phyloP scores from a whole-genome alignment of 192 early-diverging fungal species.

The Coemansia sp. region DNA sequence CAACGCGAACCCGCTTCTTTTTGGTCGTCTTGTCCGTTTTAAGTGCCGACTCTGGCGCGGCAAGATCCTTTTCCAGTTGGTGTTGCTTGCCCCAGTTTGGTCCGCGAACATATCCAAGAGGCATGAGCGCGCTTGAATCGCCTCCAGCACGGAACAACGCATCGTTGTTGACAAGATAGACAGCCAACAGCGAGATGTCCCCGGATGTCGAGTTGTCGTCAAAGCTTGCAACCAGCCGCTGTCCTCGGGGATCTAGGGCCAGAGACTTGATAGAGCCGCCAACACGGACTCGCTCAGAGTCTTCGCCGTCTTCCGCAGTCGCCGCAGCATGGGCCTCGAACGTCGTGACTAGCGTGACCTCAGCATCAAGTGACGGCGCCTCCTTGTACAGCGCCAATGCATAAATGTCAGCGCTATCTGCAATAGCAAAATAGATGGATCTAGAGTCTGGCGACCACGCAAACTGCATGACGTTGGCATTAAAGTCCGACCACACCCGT shows the following conservation, averaged over 20 bases:
- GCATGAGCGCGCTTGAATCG: conserved; percentile 36
- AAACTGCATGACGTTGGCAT: conserved; percentile 19
- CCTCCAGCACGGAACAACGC: conserved; percentile 46
- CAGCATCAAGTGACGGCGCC: conserved; percentile 41
- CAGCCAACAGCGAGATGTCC: conserved; percentile 49
- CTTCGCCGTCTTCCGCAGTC: conserved; percentile 1
- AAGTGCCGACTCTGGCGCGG: neutral
- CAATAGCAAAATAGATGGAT: conserved; percentile 39
- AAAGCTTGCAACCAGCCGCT: conserved; percentile 50
- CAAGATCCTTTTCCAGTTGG: neutral
- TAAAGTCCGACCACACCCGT: conserved; percentile 47
- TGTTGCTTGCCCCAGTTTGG: conserved; percentile 45
- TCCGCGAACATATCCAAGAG: conserved; percentile 51
- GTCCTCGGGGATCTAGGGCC: conserved; percentile 43
- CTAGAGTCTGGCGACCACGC: conserved; percentile 51
- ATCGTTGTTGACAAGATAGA: conserved; percentile 39
- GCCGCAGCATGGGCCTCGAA: conserved; percentile 36
- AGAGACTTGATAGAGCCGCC: conserved; percentile 45
- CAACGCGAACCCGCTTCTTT: conserved; percentile 44
- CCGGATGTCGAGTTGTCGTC: conserved; percentile 33
- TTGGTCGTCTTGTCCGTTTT: conserved; percentile 3
- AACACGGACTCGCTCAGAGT: conserved; percentile 32
- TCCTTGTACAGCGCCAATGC: conserved; percentile 35
- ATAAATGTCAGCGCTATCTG: conserved; percentile 27
- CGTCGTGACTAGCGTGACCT: conserved; percentile 25